Conservation (phyloP, 2,329 filamentous ascomycete genomes). For the Atkinsonella texensis region DNA sequence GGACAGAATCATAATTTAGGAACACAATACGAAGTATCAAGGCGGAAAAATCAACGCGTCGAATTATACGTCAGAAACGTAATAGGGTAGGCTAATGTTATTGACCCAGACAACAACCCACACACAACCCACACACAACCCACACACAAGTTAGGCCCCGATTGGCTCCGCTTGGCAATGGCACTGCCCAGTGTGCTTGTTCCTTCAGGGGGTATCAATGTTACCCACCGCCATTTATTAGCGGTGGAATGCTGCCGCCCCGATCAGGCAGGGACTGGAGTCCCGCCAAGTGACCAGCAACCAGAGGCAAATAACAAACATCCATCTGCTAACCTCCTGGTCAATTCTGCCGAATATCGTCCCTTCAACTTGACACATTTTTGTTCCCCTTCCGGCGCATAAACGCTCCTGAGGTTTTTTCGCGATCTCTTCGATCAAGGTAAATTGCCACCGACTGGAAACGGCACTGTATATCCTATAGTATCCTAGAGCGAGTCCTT, state of each 20-base stretch:
- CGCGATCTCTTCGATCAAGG: neutral
- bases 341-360: neutral
- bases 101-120: neutral
- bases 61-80: no score
- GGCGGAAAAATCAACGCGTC: no score
- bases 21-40: no score
- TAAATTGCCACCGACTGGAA: no score
- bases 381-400: neutral
- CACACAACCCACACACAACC: neutral
- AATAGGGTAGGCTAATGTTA: neutral
- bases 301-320: neutral
- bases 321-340: neutral
- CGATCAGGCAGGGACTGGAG: neutral
- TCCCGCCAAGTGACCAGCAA: constrained; percentile 1
- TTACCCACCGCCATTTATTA: neutral
- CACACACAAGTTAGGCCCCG: constrained; percentile 1
- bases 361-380: neutral
- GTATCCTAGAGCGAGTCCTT: no score
- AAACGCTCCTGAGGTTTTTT: neutral
- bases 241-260: neutral
- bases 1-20: no score
- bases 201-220: neutral
- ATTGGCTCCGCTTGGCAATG: constrained; percentile 1
- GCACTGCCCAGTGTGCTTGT: neutral
- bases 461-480: no score